Base-by-base conservation (phyloP, 2,329 filamentous ascomycete genomes). In the Hypocrella siamensis region DNA sequence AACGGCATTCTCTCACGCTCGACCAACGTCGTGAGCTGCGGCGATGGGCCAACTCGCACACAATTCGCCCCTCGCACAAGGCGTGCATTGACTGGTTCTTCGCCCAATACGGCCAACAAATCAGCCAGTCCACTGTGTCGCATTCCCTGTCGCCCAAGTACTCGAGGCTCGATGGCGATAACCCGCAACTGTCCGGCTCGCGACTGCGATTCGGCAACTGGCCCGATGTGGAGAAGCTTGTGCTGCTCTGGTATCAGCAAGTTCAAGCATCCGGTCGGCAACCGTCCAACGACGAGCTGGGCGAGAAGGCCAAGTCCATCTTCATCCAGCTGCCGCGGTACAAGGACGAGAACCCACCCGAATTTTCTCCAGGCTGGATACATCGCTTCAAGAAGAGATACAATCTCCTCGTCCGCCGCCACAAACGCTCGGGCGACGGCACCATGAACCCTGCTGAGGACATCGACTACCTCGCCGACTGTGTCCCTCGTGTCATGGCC, bases 311-410 rank as follows among this genome's bases (percentile, higher is more conserved):
- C 27, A 74, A 72, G 46, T 46, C 53, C 35, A 70, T 75, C 41
- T 75, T 74, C 47, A 53, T 54, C 27, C 63, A 69, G 42, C 54
- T 75, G 18, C 68, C 69, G 12, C 65, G 68, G 14, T 74, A 75
- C 48, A 70, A 68, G 46, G 69, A 69, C 40, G 67, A 74, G 46
- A 51, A 52, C n/a, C 55, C 69, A 2, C 70, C 70, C 29, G 70
- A 75, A 47, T 75, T 75, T 46, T 73, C 68, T 0, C 70, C 70
- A 0, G 70, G 70, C 26, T 75, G 70, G 70, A 74, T 75, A 35
- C 70, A 75, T 42, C 61, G 70, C 22, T 75, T 75, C 53, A 75
- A 75, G 52, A 74, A 73, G 47, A 61, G 70, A 9, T 75, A 75
- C 36, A 68, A 69, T 0, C 55, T 75, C 12, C 54, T 75, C 14